phyloP scores from a whole-genome alignment of 768 basidiomycete species.

The Tephrocybe rancida region DNA sequence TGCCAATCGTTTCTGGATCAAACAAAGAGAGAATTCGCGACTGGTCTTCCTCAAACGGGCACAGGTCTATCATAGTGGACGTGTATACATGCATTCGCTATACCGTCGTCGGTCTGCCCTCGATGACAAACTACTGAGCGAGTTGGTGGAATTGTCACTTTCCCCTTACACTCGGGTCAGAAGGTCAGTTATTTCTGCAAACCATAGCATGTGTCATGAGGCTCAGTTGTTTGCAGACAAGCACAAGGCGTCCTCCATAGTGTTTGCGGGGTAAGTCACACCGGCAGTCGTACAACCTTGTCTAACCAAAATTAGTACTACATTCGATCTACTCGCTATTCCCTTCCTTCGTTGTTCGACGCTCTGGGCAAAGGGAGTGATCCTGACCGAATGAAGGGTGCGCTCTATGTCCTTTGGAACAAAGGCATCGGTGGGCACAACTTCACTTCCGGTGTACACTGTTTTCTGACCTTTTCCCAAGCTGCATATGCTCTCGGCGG shows the following conservation, averaged over 20 bases:
- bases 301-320: conserved; percentile 50
- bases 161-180: conserved; percentile 81
- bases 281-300: background rate
- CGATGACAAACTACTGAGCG: conserved; percentile 70
- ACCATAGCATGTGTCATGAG: conserved; percentile 1
- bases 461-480: conserved; percentile 23
- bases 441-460: conserved; percentile 1
- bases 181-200: conserved; percentile 44
- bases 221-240: conserved; percentile 51
- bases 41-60: conserved; percentile 77
- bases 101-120: conserved; percentile 73
- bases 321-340: conserved; percentile 68
- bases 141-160: conserved; percentile 73
- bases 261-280: conserved; percentile 58
- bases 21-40: conserved; percentile 77
- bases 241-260: conserved; percentile 68
- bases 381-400: conserved; percentile 95
- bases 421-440: conserved; percentile 60
- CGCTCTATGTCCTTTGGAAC: conserved; percentile 78
- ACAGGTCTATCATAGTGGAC: conserved; percentile 74
- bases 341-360: conserved; percentile 60
- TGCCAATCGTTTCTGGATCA: conserved; percentile 65
- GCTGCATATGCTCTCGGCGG: conserved; percentile 73
- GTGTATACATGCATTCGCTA: conserved; percentile 76
- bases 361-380: conserved; percentile 75